A percentile compares a stretch with the other conserved stretches of the same genome.
These are phyloP conservation scores for Zymoseptoria pseudotritici DNA, from an alignment of 2,329 filamentous ascomycete genomes.

Conservation along the genomic window DNA sequence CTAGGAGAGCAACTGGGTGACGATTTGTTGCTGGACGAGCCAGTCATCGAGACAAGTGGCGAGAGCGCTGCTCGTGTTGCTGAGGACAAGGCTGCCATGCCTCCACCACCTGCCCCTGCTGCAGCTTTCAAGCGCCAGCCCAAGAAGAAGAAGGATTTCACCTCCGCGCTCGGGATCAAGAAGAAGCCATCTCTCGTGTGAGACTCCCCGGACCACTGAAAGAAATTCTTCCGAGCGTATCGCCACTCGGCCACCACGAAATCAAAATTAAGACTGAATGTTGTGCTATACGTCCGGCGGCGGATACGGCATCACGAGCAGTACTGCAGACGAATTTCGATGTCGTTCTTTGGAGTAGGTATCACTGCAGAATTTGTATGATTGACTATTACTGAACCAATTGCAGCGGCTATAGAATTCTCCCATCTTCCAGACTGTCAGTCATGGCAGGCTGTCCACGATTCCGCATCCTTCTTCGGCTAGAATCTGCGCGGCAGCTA, in stretches of 20 bases:
- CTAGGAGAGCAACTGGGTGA: slow-evolving; percentile 34
- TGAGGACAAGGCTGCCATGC: slow-evolving; percentile 31
- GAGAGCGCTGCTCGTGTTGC: slow-evolving; percentile 14
- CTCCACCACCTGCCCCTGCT: slow-evolving; percentile 42
- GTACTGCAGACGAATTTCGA: background rate
- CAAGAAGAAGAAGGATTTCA: slow-evolving; percentile 82
- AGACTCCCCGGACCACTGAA: background rate
- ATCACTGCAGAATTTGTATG: background rate
- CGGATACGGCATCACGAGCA: no score
- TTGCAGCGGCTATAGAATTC: background rate
- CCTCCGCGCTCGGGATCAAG: slow-evolving; percentile 74
- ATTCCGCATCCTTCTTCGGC: background rate
- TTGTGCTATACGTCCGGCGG: no score
- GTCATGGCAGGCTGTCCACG: background rate
- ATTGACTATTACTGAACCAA: background rate
- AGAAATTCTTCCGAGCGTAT: background rate
- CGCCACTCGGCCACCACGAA: background rate
- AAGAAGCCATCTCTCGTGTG: slow-evolving; percentile 52
- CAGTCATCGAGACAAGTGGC: slow-evolving; percentile 30
- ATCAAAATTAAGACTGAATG: no score
- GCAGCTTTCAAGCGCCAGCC: slow-evolving; percentile 67
- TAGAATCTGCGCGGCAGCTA: background rate
- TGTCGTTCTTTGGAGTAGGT: background rate
- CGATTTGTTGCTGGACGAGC: slow-evolving; percentile 20
- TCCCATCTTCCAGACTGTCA: background rate